Base-by-base conservation (phyloP, 2,329 filamentous ascomycete species). In the Pseudocercospora macadamiae region DNA sequence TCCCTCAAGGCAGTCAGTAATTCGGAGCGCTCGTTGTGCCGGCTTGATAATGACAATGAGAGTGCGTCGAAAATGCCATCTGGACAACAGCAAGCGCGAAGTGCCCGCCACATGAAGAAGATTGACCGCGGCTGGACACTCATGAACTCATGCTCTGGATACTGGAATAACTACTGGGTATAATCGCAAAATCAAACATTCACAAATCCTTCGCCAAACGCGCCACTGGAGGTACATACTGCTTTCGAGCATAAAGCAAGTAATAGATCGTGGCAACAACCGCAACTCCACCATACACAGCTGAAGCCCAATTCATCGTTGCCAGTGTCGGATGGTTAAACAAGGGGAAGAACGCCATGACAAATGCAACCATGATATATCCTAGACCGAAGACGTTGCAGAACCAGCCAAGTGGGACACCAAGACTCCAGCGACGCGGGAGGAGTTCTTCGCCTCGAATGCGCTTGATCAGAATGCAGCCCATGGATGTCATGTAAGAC, bases 161-260 rank as follows among this genome's bases (percentile, higher is more conserved):
- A 28, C 42, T 47, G 42, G 1, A 47, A 28, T 7, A 9, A 26
- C 19, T 28, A 47, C 14, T 16, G 42, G 42, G 19, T 45, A 45
- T 25, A 21, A 45, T 23, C 21, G 42, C 42, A 25, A 45, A 45
- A 45, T 26, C 42, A 21, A 30, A 53, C 18, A n/a, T 16, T 32
- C 21, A 54, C 36, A 64, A 30, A 53, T 65, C 63, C 53, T 66
- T 66, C 37, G 63, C 63, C 53, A 66, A 55, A 23, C 58, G 52
- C 34, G 61, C 60, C 2, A 62, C 63, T 2, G 64, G 64, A 16
- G 63, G 63, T 19, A 63, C 58, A 55, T 75, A 76, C 30, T 65
- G 57, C 30, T 69, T 66, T 42, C 69, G 65, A 9, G 68, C 71
- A 49, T 66, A 68, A 16, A 71, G 61, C 49, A 71, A 19, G 51